Base-by-base conservation (phyloP, 345 rosid species). In the Populus davidiana region DNA sequence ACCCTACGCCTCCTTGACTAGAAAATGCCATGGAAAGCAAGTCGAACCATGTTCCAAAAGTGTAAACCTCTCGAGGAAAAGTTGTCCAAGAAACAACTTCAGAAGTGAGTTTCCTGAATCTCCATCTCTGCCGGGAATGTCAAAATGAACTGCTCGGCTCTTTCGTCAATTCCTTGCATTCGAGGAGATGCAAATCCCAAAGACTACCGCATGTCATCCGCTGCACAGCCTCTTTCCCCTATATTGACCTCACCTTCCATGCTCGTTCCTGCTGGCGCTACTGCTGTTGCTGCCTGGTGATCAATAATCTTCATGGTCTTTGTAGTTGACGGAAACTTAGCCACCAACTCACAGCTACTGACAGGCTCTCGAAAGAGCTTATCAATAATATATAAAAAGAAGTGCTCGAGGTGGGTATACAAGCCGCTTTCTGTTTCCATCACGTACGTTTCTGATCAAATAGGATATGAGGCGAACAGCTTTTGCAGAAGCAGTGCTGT, bases 111-210 rank as follows among this genome's bases (percentile, higher is more conserved):
- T 41, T 41, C 44, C 44, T 8, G 0, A 1, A 41, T 41, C 44
- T 41, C 44, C 10, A 9, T 41, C 44, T 9, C 12, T 8, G 44
- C 44, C 2, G 12, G 44, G 44, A 8, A 41, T 41, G 12, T 9
- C 44, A 41, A 41, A 41, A 41, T 41, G 12, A 41, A 41, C 44
- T 82, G 88, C 84, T 90, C 91, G 0, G 98, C 98, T 80, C 97
- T 89, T 78, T 86, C 89, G 75, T 92, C 94, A 7, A 93, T 86
- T 23, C 90, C 88, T 31, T 79, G 73, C 86, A 88, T 81, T 54
- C 75, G 86, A 10, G 90, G 91, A 27, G 92, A 86, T 54, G 84
- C 83, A 77, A 86, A 33, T 4, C 78, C 87, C 52, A 83, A 16
- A 9, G 88, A 85, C 36, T 87, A 90, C 88, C 89, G 83, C 86